Evolutionary conservation across 208 protist species (phyloP).

Genomic region (Crithidia sp.): DNA sequence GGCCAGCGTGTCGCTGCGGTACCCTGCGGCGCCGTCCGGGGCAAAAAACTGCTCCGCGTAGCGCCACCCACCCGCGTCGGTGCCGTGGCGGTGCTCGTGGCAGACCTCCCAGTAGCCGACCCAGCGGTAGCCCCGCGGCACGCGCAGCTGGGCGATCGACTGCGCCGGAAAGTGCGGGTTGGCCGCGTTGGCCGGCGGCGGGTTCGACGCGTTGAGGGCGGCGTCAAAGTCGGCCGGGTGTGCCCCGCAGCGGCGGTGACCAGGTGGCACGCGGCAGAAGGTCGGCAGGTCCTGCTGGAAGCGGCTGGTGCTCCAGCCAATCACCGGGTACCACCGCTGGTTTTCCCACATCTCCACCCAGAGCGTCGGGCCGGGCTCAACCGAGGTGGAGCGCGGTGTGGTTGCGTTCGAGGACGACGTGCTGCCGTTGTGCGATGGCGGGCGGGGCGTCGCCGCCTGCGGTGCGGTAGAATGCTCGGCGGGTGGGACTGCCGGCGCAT

Average conservation of each 20-base stretch:
- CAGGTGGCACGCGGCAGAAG: constrained; percentile 41
- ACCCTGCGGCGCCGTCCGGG: constrained; percentile 1
- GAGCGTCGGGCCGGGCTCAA: constrained; percentile 38
- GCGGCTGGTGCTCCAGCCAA: constrained; percentile 62
- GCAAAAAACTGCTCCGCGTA: constrained; percentile 44
- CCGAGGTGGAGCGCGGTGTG: constrained; percentile 21
- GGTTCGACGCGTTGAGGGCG: constrained; percentile 17
- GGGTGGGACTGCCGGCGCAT: not conserved
- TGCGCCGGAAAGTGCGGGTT: constrained; percentile 21
- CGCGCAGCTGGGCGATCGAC: constrained; percentile 17
- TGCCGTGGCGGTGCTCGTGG: constrained; percentile 44
- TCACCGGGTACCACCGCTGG: constrained; percentile 73
- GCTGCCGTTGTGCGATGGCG: constrained; percentile 41
- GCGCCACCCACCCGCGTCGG: constrained; percentile 55
- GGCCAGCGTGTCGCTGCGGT: constrained; percentile 14
- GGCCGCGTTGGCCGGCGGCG: not conserved
- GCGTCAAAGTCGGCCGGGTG: constrained; percentile 29
- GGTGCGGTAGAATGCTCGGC: not conserved
- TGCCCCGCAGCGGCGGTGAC: constrained; percentile 18
- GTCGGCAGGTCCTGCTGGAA: constrained; percentile 49
- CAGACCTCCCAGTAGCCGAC: constrained; percentile 55
- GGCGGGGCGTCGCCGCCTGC: not conserved
- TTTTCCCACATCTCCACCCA: constrained; percentile 57
- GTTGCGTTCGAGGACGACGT: constrained; percentile 48
- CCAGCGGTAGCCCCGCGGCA: constrained; percentile 57